Evolutionary conservation across 345 rosid genomes (phyloP), one percentile per base, ranked within the genome.

Genomic region (Physaria fendleri): DNA sequence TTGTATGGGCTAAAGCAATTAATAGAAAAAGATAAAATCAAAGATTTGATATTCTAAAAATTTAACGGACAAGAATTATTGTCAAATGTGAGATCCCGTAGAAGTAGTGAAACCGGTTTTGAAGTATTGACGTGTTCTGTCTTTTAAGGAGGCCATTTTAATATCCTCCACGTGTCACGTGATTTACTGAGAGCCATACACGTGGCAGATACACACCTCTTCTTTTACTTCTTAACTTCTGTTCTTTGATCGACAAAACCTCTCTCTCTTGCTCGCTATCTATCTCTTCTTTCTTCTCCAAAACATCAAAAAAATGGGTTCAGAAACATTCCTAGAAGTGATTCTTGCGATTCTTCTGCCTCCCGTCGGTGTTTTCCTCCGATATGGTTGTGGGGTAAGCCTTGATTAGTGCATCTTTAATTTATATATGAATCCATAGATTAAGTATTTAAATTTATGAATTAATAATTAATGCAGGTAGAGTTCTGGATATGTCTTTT

Each of bases 331-430:
- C 58, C 17, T 92, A 7, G 96, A 92, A 77, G 80, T 92, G 58
- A 33, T 92, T 54, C 75, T 92, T 6, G 95, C 98, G 23, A 92
- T 92, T 58, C 81, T 92, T 39, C 59, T 85, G 1, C 98, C 98
- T 16, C 98, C 96, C 5, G 88, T 92, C 23, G 96, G 98, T 0
- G 93, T 92, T 64, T 92, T 92, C 66, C 87, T 92, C n/a, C 90
- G 96, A 25, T 91, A 79, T 75, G 96, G 88, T 32, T 84, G 87
- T 62, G 93, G 93, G 69, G 98, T 92, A 81, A 64, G 63, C 20
- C 44, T 32, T 52, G 45, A 20, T 13, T n/a, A 7, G n/a, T n/a
- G n/a, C 52, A 22, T 34, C 8, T 6, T 23, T 35, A 2, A 7
- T 33, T 10, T 24, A 15, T 3, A 22, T 24, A 4, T 14, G 33